Evolutionary conservation across 805 yeast genomes (phyloP), one percentile per base, ranked within the genome.

Genomic region (Cyberlindnera petersonii): DNA sequence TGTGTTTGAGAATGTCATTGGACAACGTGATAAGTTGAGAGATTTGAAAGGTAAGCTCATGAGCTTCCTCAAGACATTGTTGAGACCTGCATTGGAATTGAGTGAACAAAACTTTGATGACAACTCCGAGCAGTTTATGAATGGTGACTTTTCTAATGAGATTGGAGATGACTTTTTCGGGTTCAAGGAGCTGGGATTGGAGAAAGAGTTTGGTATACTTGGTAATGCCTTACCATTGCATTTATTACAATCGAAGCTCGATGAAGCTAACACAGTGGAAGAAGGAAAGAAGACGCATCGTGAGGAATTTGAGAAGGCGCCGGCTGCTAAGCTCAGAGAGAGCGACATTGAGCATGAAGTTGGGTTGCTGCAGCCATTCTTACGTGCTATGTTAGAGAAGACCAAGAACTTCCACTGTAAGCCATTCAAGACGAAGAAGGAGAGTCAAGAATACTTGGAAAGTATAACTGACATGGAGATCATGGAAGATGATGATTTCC

Each of bases 121-220:
- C 56, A 86, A 87, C 53, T 83, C 95, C 53, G 97, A 93, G 47
- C 96, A 91, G 60, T 93, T 89, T 58, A 64, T 91, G 48, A 84
- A 93, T 22, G 99, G 99, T 42, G 97, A 89, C 54, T 93, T 93
- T 59, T 83, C 96, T 1, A 82, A 77, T 52, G 96, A 89, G 44
- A 66, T 93, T 26, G 98, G 98, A 6, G 98, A 91, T 53, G 99
- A 93, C 64, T 93, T 89, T 72, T 94, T 94, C 65, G 99, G 99
- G 0, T 94, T 93, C 69, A 84, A 76, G 56, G 98, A 91, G 49
- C 68, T 93, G 33, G 98, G 98, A 0, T 66, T 93, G 37, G 98
- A 91, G 54, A 86, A 82, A 53, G 99, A 93, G 60, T 83, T 87
- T 59, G 89, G 91, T 9, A 67, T 91, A 57, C 63, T 88, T 35